Base-by-base conservation (phyloP, 129 eudicot species). In the Smallanthus sonchifolius region DNA sequence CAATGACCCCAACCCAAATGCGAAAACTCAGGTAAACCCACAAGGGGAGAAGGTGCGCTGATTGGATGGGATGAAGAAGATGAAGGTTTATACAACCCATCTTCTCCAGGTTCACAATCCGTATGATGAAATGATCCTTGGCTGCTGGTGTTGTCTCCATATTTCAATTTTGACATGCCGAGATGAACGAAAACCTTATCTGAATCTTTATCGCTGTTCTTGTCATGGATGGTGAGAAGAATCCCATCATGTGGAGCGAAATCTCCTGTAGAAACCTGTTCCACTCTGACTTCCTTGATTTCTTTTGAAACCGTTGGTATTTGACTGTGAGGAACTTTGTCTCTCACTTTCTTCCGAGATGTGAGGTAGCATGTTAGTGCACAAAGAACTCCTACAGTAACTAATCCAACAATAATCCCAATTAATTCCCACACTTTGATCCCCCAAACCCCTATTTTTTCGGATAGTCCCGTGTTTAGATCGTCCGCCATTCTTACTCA, bases 1-100 rank as follows among this genome's bases (percentile, higher is more conserved):
- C 96, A 90, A 49, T 90, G 96, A 35, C 96, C 96, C 96, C 96
- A 90, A 63, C 96, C 96, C 87, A 90, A 69, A 67, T 90, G 92
- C 35, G 96, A 90, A 56, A 91, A 84, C 67, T 91, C 97, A 49
- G 97, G 97, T 48, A 91, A 73, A 17, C 97, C 97, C 42, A 78
- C 81, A 62, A 91, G 78, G 16, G 97, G 97, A 47, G 97, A 91
- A 24, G 94, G 91, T 44, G 89, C 91, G 64, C 89, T 84, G 68
- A 86, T 72, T 47, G 83, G 86, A 78, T 92, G 90, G 42, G 94
- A 84, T 30, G 89, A 85, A 28, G 94, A 85, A 17, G 88, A 85
- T 8, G 91, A 84, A 34, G 90, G 73, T 52, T 87, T 92, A 67
- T 89, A 76, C 44, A 30, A 64, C 65, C 83, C 87, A 77, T 89